Evolutionary conservation across 1,139 yeast genomes (phyloP), one percentile per base, ranked within the genome.

Genomic region (Lodderomyces orthopsilosis): DNA sequence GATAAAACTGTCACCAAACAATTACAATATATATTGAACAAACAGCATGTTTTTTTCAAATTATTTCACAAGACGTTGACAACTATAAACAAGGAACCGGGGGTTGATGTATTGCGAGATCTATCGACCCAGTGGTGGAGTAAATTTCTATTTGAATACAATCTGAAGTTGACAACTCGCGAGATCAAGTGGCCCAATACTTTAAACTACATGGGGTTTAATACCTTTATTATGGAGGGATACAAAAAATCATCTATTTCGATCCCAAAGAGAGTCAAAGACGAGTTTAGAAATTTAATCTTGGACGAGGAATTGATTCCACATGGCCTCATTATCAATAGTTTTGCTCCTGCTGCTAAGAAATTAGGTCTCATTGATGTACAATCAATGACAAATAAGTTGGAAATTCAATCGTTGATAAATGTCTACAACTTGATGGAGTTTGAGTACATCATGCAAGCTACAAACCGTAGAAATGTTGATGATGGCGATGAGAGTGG

Each of bases 121-220:
- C 41, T 52, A 4, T 54, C 68, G 14, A 40, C 36, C 4, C 58
- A 56, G 26, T 66, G 54, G 46, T 71, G 75, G 73, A 37, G 46
- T 1, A 63, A 62, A 10, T 69, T 69, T 43, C 26, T 68, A 10
- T 35, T 37, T 1, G 55, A 51, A 36, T 68, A 58, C 49, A 70
- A 70, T 46, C 22, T 44, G 51, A 54, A 27, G 56, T 56, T 42
- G 51, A 50, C 36, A 51, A 55, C 63, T 4, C 53, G 55, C 4
- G 57, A 56, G 3, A 55, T 66, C 12, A 50, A 51, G n/a, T 71
- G 77, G 77, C 65, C 71, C 10, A 68, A 66, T 51, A 53, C 59
- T 34, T 50, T 68, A 42, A 69, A 69, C 48, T 63, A 62, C 47
- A 52, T 51, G 37, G 77, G 77, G 1, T 63, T 70, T 18, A 35